Base-by-base conservation (phyloP, 495 filamentous ascomycete species). In the Acidomyces sp. region DNA sequence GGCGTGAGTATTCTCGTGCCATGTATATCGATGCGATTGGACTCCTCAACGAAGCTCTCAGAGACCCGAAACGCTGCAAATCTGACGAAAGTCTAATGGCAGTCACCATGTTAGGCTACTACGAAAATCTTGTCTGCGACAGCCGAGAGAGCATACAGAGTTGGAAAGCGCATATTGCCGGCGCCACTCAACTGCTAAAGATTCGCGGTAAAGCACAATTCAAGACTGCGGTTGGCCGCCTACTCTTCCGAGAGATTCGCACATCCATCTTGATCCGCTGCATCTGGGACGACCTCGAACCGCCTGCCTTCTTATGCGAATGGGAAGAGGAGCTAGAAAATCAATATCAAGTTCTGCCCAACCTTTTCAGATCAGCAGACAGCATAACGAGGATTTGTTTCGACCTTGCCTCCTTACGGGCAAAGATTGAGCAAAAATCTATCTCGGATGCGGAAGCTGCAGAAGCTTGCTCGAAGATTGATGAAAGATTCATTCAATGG, bases 111-210 rank as follows among this genome's bases (percentile, higher is more conserved):
- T 29, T 52, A 10, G 34, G 48, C 20, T 43, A 42, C 30, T 52
- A 43, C 39, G 48, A 52, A 35, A 52, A 43, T 25, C 48, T 52
- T 17, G 39, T 34, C 20, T 52, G 48, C 30, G 39, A 47, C n/a
- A 21, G 26, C 6, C 5, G 29, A 1, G 26, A 38, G 31, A 43
- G 37, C 25, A 47, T 52, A 22, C 15, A 43, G 10, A 43, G 32
- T 11, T 52, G 48, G 48, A 52, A 47, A 26, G 44, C 48, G 1
- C 48, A 52, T 34, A 52, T 47, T 17, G 20, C n/a, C 4, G 48
- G 48, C 9, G 37, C 48, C 2, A 47, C 48, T 2, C 43, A 46
- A 25, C 20, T 52, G 6, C 34, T 52, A 0, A 38, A 33, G 34
- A n/a, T 52, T 9, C 32, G 48, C 3, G 48, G 48, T 16, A 36